Percentiles rank a stretch among this genome's conserved stretches.
Conservation (phyloP, 768 basidiomycete genomes). For the Lactifluus echinatus region DNA sequence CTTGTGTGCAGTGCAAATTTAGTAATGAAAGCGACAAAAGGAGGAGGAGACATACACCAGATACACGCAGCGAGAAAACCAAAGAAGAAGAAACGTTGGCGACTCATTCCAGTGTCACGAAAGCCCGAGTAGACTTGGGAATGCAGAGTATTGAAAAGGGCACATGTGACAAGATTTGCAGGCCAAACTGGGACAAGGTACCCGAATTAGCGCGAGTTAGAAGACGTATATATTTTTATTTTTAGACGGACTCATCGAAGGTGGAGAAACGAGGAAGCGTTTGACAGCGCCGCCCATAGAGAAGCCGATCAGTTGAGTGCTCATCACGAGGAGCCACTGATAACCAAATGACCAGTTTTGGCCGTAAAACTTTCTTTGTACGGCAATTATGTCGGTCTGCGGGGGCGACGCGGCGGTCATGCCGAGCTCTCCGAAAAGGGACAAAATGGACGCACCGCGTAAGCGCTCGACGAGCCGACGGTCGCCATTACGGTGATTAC, state of each 20-base stretch:
- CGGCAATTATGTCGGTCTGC: slow-evolving; percentile 61
- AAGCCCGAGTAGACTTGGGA: slow-evolving; percentile 57
- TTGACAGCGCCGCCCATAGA: slow-evolving; percentile 70
- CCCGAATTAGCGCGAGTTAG: background rate
- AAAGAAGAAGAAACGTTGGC: slow-evolving; percentile 71
- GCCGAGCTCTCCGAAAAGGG: background rate
- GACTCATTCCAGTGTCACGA: slow-evolving; percentile 53
- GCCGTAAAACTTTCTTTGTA: slow-evolving; percentile 62
- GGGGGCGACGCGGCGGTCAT: too few relatives aligned
- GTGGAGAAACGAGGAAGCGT: slow-evolving; percentile 64
- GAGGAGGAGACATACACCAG: slow-evolving; percentile 31
- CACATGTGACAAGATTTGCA: slow-evolving; percentile 61
- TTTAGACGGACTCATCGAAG: slow-evolving; percentile 35
- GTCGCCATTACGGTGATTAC: slow-evolving; percentile 39
- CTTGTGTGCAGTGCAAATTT: background rate
- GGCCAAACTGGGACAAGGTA: slow-evolving; percentile 51
- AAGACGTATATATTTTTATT: too few relatives aligned
- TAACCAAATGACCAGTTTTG: slow-evolving; percentile 41
- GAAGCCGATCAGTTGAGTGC: slow-evolving; percentile 73
- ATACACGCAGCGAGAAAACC: slow-evolving; percentile 46
- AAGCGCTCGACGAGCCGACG: slow-evolving; percentile 33
- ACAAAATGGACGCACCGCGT: slow-evolving; percentile 30
- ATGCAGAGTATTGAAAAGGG: slow-evolving; percentile 71
- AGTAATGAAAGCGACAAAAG: slow-evolving; percentile 23
- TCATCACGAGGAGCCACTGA: slow-evolving; percentile 73